Base-by-base conservation (phyloP, 306 rosid genomes). In the Pachyrhizus erosus region DNA sequence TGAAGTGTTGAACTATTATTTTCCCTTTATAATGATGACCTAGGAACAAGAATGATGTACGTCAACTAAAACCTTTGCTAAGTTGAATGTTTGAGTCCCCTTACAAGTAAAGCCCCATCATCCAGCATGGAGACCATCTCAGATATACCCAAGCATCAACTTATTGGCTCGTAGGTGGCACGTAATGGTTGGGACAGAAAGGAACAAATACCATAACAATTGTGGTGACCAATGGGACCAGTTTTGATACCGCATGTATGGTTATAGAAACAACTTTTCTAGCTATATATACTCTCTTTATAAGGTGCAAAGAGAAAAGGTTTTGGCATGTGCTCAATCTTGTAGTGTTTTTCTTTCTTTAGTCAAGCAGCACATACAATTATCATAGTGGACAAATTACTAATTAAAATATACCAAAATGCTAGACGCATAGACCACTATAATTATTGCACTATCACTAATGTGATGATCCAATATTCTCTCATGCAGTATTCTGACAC, bases 241-340 rank as follows among this genome's bases (percentile, higher is more conserved):
- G 43, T 84, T 31, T 64, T 70, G 97, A 93, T 90, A 83, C 96
- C 86, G 55, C 43, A 76, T 78, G 76, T 80, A 82, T 84, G 89
- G 84, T 79, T 64, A 52, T 80, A 74, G 43, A 46, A 73, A 73
- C 33, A 23, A 20, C 31, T 70, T 80, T 85, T 74, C 29, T 15
- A 83, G 88, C 82, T 81, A 70, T 74, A 65, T 81, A 70, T 79
- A 70, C 73, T 77, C 73, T 83, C 89, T 84, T 73, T 80, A 74
- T 69, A 87, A 58, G 86, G 82, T 84, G 66, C 87, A 80, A 71
- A 84, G 85, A 81, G 34, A 88, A 84, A 88, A 64, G 76, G 80
- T 82, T 83, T 74, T 40, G 39, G 48, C 42, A 58, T 42, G 46
- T 49, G 51, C 66, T 86, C 73, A 26, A 40, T 43, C 74, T 31